These are phyloP conservation scores for Chlorophyllum brunneum DNA, from an alignment of 768 basidiomycete genomes.

Conservation along the genomic window DNA sequence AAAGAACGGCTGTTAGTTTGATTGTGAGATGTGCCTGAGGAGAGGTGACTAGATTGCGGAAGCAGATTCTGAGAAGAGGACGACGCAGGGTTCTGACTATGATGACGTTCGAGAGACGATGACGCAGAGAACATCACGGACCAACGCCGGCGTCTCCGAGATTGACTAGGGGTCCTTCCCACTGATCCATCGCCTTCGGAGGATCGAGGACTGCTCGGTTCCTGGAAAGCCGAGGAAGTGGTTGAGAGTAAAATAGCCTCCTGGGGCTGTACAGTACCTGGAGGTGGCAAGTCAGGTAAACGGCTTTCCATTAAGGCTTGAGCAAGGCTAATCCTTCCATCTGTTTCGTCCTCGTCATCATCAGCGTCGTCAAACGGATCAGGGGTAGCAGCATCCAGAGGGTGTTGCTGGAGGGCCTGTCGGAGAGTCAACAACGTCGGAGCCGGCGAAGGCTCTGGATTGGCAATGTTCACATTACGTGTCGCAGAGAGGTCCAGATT, in stretches of 20 bases:
- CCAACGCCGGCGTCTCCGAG: slow-evolving; percentile 15
- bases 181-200: slow-evolving; percentile 39
- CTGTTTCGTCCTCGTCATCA: slow-evolving; percentile 60
- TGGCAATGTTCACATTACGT: slow-evolving; percentile 29
- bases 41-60: slow-evolving; percentile 18
- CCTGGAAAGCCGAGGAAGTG: slow-evolving; percentile 26
- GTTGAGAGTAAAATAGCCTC: slow-evolving; percentile 61
- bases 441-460: slow-evolving; percentile 53
- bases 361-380: slow-evolving; percentile 39
- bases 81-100: slow-evolving; percentile 22
- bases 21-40: slow-evolving; percentile 22
- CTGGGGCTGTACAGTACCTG: slow-evolving; percentile 61
- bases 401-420: slow-evolving; percentile 54
- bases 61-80: slow-evolving; percentile 16
- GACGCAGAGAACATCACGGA: slow-evolving; percentile 14
- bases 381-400: slow-evolving; percentile 29
- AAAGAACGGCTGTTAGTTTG: slow-evolving; percentile 24
- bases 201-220: slow-evolving; percentile 16
- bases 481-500: slow-evolving; percentile 59
- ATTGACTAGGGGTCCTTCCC: slow-evolving; percentile 5
- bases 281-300: slow-evolving; percentile 68
- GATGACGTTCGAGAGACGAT: slow-evolving; percentile 9
- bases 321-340: slow-evolving; percentile 67
- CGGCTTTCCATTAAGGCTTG: slow-evolving; percentile 79
- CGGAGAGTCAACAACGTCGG: slow-evolving; percentile 62